Conservation (phyloP, 228 moss, liverwort and hornwort species). For the Sphagnum magellanicum region DNA sequence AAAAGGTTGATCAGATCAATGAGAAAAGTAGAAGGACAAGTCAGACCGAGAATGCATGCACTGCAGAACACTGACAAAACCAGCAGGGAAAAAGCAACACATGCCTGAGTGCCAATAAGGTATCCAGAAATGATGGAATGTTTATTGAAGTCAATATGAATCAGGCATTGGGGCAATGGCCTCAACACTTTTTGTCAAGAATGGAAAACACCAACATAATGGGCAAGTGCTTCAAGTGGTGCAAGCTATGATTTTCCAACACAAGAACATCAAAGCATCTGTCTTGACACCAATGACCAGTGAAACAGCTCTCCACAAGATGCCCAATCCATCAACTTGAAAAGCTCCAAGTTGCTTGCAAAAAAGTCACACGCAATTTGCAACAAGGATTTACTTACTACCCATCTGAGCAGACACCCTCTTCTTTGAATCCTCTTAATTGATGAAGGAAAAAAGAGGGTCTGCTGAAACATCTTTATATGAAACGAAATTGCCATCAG, state of each 20-base stretch:
- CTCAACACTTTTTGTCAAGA: slow-evolving; percentile 35
- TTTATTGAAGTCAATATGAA: slow-evolving; percentile 56
- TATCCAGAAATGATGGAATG: too few relatives aligned
- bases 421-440: slow-evolving; percentile 6
- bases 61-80: too few relatives aligned
- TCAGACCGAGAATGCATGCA: too few relatives aligned
- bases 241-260: slow-evolving; percentile 6
- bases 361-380: slow-evolving; percentile 13
- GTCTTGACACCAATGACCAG: slow-evolving; percentile 23
- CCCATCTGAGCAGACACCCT: slow-evolving; percentile 4
- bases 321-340: slow-evolving; percentile 21
- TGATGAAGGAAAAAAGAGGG: slow-evolving; percentile 1
- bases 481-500: slow-evolving; percentile 26
- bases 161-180: slow-evolving; percentile 37
- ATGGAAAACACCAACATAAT: slow-evolving; percentile 39
- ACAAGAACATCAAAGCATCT: slow-evolving; percentile 20
- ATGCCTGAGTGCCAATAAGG: too few relatives aligned
- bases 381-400: neutral
- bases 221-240: slow-evolving; percentile 18
- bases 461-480: too few relatives aligned
- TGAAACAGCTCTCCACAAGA: slow-evolving; percentile 20
- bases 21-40: too few relatives aligned
- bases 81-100: too few relatives aligned
- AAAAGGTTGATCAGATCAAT: too few relatives aligned
- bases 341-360: slow-evolving; percentile 8